These are phyloP conservation scores for Fusarium nygamai DNA, from an alignment of 2,329 filamentous ascomycete species.

Conservation along the genomic window DNA sequence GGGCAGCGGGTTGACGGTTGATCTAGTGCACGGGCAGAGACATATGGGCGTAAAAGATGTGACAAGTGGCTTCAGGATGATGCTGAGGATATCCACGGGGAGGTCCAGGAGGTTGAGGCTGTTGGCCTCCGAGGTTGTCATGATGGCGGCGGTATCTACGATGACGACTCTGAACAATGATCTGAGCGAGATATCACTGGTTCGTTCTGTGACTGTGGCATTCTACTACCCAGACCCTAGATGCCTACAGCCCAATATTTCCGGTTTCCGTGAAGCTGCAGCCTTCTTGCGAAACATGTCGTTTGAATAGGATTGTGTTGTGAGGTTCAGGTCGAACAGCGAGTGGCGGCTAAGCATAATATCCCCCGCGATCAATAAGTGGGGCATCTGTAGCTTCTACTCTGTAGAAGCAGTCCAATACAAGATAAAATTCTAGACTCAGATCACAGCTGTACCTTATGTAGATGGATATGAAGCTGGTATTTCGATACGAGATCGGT, in stretches of 20 bases:
- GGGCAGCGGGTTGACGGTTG: slow-evolving; percentile 39
- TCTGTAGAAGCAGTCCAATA: not conserved
- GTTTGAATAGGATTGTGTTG: not conserved
- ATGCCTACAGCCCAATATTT: not conserved
- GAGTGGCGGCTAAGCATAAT: slow-evolving; percentile 3
- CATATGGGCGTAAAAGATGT: slow-evolving; percentile 36
- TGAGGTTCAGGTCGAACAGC: not conserved
- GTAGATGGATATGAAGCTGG: not conserved
- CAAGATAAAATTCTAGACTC: not conserved
- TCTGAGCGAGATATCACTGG: not conserved
- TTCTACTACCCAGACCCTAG: not conserved
- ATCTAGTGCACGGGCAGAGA: slow-evolving; percentile 44
- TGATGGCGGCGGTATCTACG: slow-evolving; percentile 1
- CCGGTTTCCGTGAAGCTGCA: not conserved
- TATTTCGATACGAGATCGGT: not conserved
- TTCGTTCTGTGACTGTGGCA: not conserved
- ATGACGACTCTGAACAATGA: not conserved
- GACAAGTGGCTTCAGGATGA: slow-evolving; percentile 46
- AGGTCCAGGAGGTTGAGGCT: slow-evolving; percentile 48
- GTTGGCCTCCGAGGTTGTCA: slow-evolving; percentile 13
- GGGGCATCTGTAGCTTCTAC: not conserved
- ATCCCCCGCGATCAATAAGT: slow-evolving; percentile 5
- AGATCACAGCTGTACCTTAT: not conserved
- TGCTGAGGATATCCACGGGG: slow-evolving; percentile 46
- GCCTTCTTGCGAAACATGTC: not conserved